Evolutionary conservation across 2,329 filamentous ascomycete genomes (phyloP).

Genomic region (Metarhizium guizhouense): DNA sequence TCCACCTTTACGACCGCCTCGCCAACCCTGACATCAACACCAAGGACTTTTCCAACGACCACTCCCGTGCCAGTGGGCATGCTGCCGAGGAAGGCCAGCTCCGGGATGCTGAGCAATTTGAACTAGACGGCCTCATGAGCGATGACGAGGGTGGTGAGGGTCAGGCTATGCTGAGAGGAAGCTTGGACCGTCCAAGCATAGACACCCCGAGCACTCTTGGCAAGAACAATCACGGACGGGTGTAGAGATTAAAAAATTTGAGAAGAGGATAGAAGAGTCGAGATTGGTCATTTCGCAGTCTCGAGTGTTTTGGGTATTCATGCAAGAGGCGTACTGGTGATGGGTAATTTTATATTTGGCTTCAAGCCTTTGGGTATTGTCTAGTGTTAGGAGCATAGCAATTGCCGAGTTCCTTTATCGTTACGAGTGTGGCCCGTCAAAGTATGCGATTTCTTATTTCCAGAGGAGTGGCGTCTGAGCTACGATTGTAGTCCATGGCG

Average conservation of each 20-base stretch:
- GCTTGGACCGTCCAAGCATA: slow-evolving; percentile 21
- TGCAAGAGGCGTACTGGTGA: background rate
- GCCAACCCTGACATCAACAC: slow-evolving; percentile 25
- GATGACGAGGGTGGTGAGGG: slow-evolving; percentile 68
- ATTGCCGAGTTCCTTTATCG: background rate
- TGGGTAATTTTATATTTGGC: background rate
- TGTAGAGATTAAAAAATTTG: slow-evolving; percentile 12
- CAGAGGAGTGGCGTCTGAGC: no score
- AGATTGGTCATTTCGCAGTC: background rate
- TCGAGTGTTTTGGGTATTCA: background rate
- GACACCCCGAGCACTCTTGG: slow-evolving; percentile 33
- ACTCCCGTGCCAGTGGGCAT: slow-evolving; percentile 22
- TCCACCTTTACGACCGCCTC: slow-evolving; percentile 69
- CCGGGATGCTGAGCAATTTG: slow-evolving; percentile 83
- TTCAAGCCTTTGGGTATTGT: background rate
- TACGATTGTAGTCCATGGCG: no score
- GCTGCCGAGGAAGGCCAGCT: slow-evolving; percentile 47
- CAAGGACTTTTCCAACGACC: slow-evolving; percentile 30
- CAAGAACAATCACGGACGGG: slow-evolving; percentile 21
- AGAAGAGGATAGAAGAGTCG: background rate
- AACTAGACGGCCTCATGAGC: slow-evolving; percentile 81
- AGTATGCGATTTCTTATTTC: background rate
- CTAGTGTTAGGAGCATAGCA: background rate
- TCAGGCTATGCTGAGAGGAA: slow-evolving; percentile 26
- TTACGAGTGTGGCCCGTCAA: background rate